Conservation (phyloP, 2,329 filamentous ascomycete species). For the Ophiostoma montium region DNA sequence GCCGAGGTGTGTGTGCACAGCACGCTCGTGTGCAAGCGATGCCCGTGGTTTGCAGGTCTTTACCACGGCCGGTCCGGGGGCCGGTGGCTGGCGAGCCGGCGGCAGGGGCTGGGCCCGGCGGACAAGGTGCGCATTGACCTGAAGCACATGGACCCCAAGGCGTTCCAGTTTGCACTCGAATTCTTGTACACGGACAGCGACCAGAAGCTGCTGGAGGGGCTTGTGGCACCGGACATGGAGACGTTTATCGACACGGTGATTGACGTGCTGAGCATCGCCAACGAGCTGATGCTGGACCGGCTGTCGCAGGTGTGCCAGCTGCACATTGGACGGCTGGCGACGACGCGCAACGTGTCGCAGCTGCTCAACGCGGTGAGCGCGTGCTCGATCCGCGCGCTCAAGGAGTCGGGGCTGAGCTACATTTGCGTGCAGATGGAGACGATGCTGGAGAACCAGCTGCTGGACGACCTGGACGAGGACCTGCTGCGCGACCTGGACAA, state of each 20-base stretch:
- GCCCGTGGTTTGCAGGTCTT: constrained; percentile 82
- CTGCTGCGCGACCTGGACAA: constrained; percentile 68
- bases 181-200: constrained; percentile 77
- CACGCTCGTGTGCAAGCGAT: constrained; percentile 63
- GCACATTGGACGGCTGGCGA: constrained; percentile 71
- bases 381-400: constrained; percentile 73
- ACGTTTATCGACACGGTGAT: constrained; percentile 80
- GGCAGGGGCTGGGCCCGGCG: constrained; percentile 25
- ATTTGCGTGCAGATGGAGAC: constrained; percentile 82
- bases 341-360: constrained; percentile 69
- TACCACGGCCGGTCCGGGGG: constrained; percentile 81
- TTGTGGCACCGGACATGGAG: constrained; percentile 58
- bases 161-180: constrained; percentile 66
- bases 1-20: constrained; percentile 64
- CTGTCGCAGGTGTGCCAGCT: constrained; percentile 82
- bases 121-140: constrained; percentile 48
- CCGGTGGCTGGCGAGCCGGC: constrained; percentile 64
- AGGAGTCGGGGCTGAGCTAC: constrained; percentile 77
- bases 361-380: constrained; percentile 77
- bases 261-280: constrained; percentile 78
- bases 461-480: constrained; percentile 76
- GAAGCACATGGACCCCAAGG: constrained; percentile 57
- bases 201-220: constrained; percentile 64
- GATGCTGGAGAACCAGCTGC: constrained; percentile 77
- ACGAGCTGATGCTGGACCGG: constrained; percentile 90